Conservation (phyloP, 352 stramenopile species). For the Phytophthora tubulina region DNA sequence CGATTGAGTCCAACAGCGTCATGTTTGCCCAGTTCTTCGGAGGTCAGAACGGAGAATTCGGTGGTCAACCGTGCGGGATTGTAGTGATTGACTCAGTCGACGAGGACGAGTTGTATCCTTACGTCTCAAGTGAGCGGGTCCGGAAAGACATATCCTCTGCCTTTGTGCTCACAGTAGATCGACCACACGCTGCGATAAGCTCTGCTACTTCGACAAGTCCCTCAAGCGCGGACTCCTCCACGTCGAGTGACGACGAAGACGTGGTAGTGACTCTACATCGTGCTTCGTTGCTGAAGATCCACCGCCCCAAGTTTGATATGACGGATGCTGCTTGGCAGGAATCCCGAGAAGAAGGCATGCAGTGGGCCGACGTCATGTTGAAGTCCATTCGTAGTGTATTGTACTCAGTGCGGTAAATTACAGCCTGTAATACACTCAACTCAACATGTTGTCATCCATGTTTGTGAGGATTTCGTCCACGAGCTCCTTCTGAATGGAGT, state of each 20-base stretch:
- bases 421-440: neutral
- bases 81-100: neutral
- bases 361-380: neutral
- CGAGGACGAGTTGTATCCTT: neutral
- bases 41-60: neutral
- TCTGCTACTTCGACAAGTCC: too few species aligned
- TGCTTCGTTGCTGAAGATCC: neutral
- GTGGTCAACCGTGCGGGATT: neutral
- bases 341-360: neutral
- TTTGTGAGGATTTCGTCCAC: too few species aligned
- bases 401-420: neutral
- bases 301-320: neutral
- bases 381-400: neutral
- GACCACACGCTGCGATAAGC: neutral
- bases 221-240: neutral
- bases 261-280: neutral
- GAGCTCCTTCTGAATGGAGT: too few species aligned
- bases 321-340: neutral
- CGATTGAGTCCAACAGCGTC: constrained; percentile 9
- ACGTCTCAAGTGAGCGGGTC: neutral
- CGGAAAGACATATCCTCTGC: neutral
- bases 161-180: neutral
- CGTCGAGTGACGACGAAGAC: too few species aligned
- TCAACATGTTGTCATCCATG: too few species aligned
- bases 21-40: neutral